phyloP scores from a whole-genome alignment of 106 monocot genomes.

The Dactylorhiza incarnata region DNA sequence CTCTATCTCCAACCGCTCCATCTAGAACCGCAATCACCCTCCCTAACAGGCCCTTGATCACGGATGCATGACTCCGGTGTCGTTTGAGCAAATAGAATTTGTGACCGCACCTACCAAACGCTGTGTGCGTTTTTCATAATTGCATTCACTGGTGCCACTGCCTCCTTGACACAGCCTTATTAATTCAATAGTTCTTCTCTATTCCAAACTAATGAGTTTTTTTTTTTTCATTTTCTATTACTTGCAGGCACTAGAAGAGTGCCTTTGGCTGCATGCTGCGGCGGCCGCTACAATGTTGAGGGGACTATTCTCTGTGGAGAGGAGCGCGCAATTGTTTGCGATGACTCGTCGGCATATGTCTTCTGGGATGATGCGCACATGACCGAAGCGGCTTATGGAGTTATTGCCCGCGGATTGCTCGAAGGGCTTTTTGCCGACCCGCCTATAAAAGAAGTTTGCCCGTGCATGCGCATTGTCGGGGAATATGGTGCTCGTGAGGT shows the following conservation, averaged over 20 bases:
- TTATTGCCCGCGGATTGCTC: slow-evolving; percentile 14
- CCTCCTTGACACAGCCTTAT: no score
- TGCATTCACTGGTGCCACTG: no score
- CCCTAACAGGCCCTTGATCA: no score
- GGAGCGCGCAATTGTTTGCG: not conserved
- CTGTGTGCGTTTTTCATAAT: no score
- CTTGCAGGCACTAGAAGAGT: not conserved
- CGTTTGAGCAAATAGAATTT: no score
- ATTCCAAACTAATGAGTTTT: no score
- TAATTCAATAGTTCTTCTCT: not conserved
- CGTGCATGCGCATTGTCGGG: no score
- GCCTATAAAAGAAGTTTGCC: slow-evolving; percentile 2
- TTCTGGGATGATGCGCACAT: slow-evolving; percentile 27
- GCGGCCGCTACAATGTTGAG: slow-evolving; percentile 16
- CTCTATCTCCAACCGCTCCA: no score
- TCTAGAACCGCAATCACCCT: no score
- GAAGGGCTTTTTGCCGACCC: slow-evolving; percentile 8
- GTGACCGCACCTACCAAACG: no score
- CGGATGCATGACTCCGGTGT: no score
- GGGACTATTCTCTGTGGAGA: not conserved
- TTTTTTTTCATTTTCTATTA: not conserved
- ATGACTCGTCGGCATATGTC: slow-evolving; percentile 12
- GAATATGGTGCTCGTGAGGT: no score
- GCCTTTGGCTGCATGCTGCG: slow-evolving; percentile 10
- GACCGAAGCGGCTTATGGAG: slow-evolving; percentile 21